Conservation (phyloP, 2,329 filamentous ascomycete genomes). For the Fusarium sp. region DNA sequence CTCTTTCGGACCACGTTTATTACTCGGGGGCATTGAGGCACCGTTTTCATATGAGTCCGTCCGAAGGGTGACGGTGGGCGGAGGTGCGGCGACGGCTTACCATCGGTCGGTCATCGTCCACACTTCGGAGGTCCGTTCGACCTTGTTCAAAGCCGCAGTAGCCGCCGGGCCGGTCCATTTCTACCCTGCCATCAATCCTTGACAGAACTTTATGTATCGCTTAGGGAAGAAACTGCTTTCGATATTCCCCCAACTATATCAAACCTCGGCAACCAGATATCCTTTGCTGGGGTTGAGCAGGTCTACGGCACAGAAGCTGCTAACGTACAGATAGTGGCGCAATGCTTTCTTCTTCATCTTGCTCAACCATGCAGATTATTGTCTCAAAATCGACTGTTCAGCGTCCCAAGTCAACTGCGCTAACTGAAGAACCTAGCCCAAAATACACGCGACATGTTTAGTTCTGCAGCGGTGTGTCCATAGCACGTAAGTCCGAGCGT, state of each 20-base stretch:
- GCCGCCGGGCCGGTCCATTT: conserved; percentile 51
- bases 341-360: conserved; percentile 22
- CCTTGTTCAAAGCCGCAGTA: conserved; percentile 48
- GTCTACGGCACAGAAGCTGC: conserved; percentile 25
- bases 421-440: conserved; percentile 38
- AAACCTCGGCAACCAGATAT: background rate
- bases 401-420: conserved; percentile 23
- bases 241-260: conserved; percentile 2
- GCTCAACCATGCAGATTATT: conserved; percentile 20
- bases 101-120: conserved; percentile 42
- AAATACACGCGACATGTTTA: conserved; percentile 37
- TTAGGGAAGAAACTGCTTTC: conserved; percentile 7
- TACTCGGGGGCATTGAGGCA: conserved; percentile 19
- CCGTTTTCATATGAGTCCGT: conserved; percentile 31
- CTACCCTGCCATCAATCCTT: conserved; percentile 25
- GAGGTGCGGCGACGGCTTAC: conserved; percentile 39
- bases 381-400: conserved; percentile 37
- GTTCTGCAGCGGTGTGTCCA: conserved; percentile 26
- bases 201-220: conserved; percentile 24
- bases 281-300: conserved; percentile 1
- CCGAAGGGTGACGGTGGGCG: conserved; percentile 25
- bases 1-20: conserved; percentile 5
- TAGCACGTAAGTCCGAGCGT: conserved; percentile 44
- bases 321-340: conserved; percentile 4
- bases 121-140: conserved; percentile 36